Base-by-base conservation (phyloP, 1,284 basidiomycete species). In the Boletellus deceptivus region DNA sequence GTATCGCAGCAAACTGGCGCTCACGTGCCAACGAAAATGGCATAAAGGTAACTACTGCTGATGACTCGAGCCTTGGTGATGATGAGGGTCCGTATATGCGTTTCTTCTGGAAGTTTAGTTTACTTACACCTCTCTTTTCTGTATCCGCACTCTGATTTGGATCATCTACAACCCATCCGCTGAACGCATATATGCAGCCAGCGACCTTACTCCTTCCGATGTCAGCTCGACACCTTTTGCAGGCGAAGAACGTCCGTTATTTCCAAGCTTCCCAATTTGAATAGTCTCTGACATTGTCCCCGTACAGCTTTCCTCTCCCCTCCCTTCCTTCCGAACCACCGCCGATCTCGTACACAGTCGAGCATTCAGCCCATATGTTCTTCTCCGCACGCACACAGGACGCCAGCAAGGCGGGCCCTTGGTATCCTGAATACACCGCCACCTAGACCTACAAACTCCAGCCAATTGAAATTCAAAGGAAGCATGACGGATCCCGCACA, bases 401-500 rank as follows among this genome's bases (percentile, higher is more conserved):
- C 64, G 8, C 57, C 64, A 17, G 58, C 50, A 42, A 62, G 64
- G 48, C 67, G 62, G 20, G 53, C 64, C n/a, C 64, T 66, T 18
- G 66, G 64, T 33, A 65, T 68, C 35, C 61, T 84, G 54, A 78
- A 83, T 37, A 88, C 85, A 41, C 86, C 86, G 46, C 84, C 86
- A 37, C 84, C 80, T 2, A 86, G 85, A 58, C 75, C 79, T 43
- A 73, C 74, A 18, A 70, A 82, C 49, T 68, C 75, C n/a, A 75
- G 72, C 59, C 77, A 80, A 58, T 74, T 84, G 46, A 81, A 80
- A 63, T 68, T 84, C 35, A 85, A 82, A 70, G 86, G 86, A 52
- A 82, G 83, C 59, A 69, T 83, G 42, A 89, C 86, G 6, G 86
- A 89, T 62, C 86, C 86, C 18, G 79, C 84, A 11, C 80, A 83